These are phyloP conservation scores for Solanum chmielewskii DNA, from an alignment of 257 asterid species.

Conservation along the genomic window DNA sequence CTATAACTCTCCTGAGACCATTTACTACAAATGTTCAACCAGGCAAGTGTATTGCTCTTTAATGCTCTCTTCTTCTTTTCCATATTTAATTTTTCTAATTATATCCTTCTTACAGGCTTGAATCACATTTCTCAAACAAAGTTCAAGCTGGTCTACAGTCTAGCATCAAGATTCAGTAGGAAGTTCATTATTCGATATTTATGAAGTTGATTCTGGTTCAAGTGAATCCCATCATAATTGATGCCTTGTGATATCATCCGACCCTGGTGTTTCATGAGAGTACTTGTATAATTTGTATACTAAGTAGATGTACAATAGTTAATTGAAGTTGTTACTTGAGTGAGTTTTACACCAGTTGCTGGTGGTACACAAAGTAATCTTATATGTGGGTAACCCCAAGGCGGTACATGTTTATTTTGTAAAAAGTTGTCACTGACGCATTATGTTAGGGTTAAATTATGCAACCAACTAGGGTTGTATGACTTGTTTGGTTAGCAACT, in stretches of 20 bases:
- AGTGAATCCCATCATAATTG: background rate
- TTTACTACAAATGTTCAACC: slow-evolving; percentile 80
- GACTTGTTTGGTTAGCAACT: background rate
- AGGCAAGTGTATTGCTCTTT: slow-evolving; percentile 33
- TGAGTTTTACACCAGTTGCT: background rate
- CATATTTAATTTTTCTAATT: background rate
- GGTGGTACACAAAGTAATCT: background rate
- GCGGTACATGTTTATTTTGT: background rate
- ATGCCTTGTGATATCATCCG: background rate
- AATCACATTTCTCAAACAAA: slow-evolving; percentile 57
- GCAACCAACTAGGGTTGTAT: background rate
- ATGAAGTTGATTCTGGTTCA: background rate
- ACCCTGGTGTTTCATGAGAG: background rate
- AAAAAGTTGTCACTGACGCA: background rate
- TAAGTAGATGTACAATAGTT: background rate
- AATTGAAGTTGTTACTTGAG: background rate
- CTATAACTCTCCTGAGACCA: slow-evolving; percentile 88
- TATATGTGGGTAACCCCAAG: background rate
- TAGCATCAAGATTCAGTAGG: slow-evolving; percentile 48
- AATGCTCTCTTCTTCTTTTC: background rate
- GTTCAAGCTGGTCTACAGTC: slow-evolving; percentile 78
- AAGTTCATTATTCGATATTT: background rate
- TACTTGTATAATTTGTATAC: background rate
- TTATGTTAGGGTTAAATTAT: background rate
- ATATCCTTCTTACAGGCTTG: slow-evolving; percentile 42